These are phyloP conservation scores for Globisporangium echinulatum DNA, from an alignment of 352 stramenopile genomes.

Conservation along the genomic window DNA sequence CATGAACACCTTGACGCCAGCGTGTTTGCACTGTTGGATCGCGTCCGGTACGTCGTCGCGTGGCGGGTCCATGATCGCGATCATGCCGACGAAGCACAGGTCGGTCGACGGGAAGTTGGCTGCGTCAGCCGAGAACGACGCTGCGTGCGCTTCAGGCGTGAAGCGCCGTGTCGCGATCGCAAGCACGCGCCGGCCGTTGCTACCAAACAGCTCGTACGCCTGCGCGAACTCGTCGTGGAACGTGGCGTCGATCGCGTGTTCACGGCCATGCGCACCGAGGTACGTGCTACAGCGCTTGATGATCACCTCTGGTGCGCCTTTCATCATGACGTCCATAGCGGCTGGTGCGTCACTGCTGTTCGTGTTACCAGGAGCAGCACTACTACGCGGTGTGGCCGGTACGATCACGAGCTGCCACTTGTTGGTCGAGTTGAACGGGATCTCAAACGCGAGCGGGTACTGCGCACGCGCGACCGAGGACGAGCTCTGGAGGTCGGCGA, in stretches of 20 bases:
- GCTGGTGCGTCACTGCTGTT: slow-evolving; percentile 1
- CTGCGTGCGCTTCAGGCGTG: slow-evolving; percentile 1
- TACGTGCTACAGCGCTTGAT: slow-evolving; percentile 78
- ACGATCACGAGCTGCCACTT: slow-evolving; percentile 60
- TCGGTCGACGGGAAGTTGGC: slow-evolving; percentile 27
- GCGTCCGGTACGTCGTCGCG: slow-evolving; percentile 63
- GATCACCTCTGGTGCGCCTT: slow-evolving; percentile 93
- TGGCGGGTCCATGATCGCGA: slow-evolving; percentile 92
- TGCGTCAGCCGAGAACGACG: slow-evolving; percentile 26
- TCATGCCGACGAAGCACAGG: slow-evolving; percentile 85
- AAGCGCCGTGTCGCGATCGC: slow-evolving; percentile 35
- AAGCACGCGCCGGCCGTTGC: slow-evolving; percentile 39
- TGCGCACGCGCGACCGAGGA: slow-evolving; percentile 25
- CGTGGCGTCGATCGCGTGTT: slow-evolving; percentile 28
- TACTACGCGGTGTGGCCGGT: slow-evolving; percentile 10
- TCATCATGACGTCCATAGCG: slow-evolving; percentile 74
- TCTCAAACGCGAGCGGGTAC: slow-evolving; percentile 44
- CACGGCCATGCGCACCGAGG: slow-evolving; percentile 42
- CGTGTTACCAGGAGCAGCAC: slow-evolving; percentile 7
- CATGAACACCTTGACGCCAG: slow-evolving; percentile 90
- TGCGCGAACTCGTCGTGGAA: slow-evolving; percentile 41
- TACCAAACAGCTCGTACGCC: slow-evolving; percentile 38
- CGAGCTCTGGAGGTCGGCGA: slow-evolving; percentile 31
- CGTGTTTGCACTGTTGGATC: slow-evolving; percentile 68
- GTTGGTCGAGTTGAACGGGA: slow-evolving; percentile 66